These are phyloP conservation scores for Gentiana dahurica DNA, from an alignment of 257 asterid species.

Conservation along the genomic window DNA sequence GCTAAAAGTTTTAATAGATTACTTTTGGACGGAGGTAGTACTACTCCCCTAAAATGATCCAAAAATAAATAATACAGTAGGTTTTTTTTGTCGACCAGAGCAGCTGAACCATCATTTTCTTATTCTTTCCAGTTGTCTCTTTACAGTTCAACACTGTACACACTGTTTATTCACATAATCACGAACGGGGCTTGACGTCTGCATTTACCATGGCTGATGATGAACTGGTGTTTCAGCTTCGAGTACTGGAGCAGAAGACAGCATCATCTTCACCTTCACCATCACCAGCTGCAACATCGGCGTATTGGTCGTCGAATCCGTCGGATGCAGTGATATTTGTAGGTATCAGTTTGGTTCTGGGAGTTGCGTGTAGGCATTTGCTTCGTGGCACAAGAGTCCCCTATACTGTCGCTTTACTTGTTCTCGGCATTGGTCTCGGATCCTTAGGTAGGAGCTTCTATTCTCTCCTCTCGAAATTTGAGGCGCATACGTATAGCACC, in stretches of 20 bases:
- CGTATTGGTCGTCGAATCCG: conserved; percentile 26
- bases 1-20: too few species aligned
- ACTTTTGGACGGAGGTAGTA: too few species aligned
- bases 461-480: not conserved
- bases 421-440: conserved; percentile 82
- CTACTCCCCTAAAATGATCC: too few species aligned
- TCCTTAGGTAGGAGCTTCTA: conserved; percentile 44
- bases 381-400: conserved; percentile 95
- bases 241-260: conserved; percentile 1
- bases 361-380: conserved; percentile 67
- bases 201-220: conserved; percentile 11
- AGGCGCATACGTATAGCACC: not conserved
- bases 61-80: too few species aligned
- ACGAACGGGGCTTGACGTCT: conserved; percentile 14
- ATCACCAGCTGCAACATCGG: conserved; percentile 4
- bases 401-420: conserved; percentile 77
- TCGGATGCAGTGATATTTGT: conserved; percentile 80
- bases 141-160: too few species aligned
- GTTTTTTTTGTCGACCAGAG: too few species aligned
- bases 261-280: conserved; percentile 21
- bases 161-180: not conserved
- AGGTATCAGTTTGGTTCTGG: conserved; percentile 82
- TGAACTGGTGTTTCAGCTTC: conserved; percentile 20
- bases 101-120: too few species aligned
- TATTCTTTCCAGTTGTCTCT: too few species aligned